Conservation (phyloP, 2,329 filamentous ascomycete genomes). For the Fusarium sublunatum region DNA sequence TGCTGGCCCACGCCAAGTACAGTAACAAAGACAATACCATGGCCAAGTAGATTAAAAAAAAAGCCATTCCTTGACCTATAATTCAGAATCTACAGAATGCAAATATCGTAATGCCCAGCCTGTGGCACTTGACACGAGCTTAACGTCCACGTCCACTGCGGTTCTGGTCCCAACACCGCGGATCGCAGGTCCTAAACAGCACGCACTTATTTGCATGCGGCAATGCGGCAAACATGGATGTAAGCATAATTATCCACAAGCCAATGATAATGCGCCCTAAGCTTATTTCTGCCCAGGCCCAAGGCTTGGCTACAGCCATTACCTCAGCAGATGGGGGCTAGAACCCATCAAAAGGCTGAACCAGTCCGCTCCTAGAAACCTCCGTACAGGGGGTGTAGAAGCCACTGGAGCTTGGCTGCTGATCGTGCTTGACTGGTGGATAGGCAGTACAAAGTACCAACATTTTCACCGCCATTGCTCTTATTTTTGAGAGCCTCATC, state of each 20-base stretch:
- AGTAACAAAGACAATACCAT: too few species aligned
- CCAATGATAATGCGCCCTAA: constrained; percentile 23
- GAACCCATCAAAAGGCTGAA: constrained; percentile 26
- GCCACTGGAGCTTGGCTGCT: constrained; percentile 39
- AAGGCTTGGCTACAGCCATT: constrained; percentile 17
- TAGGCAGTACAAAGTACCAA: constrained; percentile 14
- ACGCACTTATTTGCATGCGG: constrained; percentile 29
- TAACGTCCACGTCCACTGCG: neutral
- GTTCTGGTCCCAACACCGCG: constrained; percentile 7
- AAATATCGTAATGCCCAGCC: constrained; percentile 9
- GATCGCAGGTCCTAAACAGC: constrained; percentile 9
- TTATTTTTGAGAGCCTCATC: neutral
- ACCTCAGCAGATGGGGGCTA: constrained; percentile 34
- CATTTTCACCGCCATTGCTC: constrained; percentile 19
- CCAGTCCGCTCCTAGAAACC: constrained; percentile 32
- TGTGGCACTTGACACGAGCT: constrained; percentile 2
- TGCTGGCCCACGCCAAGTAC: constrained; percentile 17
- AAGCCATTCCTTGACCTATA: too few species aligned
- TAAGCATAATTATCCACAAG: constrained; percentile 29
- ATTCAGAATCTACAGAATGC: constrained; percentile 11
- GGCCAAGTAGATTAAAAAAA: neutral
- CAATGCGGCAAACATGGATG: constrained; percentile 31
- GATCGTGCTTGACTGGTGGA: constrained; percentile 28
- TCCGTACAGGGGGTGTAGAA: constrained; percentile 24
- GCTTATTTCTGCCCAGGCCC: constrained; percentile 30